phyloP scores from a whole-genome alignment of 1,284 basidiomycete genomes.

The Papiliotrema fonsecae region DNA sequence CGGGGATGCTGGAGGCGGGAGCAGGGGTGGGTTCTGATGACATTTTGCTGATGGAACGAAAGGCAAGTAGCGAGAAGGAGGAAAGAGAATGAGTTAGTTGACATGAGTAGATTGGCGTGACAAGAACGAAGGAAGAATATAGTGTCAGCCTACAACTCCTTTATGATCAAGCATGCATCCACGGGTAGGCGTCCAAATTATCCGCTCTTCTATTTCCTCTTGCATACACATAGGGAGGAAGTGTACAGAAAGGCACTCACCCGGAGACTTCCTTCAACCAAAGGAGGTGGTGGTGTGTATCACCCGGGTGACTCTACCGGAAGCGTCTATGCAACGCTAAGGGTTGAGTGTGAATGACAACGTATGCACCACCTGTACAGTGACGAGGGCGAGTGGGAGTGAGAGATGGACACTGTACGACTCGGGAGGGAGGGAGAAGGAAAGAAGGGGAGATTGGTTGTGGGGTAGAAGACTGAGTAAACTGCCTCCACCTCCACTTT shows the following conservation, averaged over 20 bases:
- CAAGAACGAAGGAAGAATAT: not conserved
- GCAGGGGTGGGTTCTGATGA: conserved; percentile 3
- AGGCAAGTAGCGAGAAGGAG: not conserved
- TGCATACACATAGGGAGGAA: not conserved
- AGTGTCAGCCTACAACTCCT: not conserved
- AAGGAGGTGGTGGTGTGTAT: not conserved
- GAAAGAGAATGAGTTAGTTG: not conserved
- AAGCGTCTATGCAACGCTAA: too few relatives aligned
- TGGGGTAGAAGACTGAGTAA: too few relatives aligned
- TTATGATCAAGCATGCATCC: conserved; percentile 3
- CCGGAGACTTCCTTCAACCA: not conserved
- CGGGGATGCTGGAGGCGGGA: conserved; percentile 1
- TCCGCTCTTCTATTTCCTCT: not conserved
- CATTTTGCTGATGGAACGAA: not conserved
- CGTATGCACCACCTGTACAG: too few relatives aligned
- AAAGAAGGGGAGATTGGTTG: too few relatives aligned
- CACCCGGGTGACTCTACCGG: too few relatives aligned
- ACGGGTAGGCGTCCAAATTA: too few relatives aligned
- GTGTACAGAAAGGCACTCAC: not conserved
- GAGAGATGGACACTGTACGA: too few relatives aligned
- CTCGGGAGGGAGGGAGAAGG: too few relatives aligned
- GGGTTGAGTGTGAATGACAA: too few relatives aligned
- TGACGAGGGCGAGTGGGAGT: too few relatives aligned
- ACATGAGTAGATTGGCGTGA: not conserved
- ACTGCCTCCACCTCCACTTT: too few relatives aligned